These are phyloP conservation scores for Raffaelea albimanens DNA, from an alignment of 2,329 filamentous ascomycete species.

Conservation along the genomic window DNA sequence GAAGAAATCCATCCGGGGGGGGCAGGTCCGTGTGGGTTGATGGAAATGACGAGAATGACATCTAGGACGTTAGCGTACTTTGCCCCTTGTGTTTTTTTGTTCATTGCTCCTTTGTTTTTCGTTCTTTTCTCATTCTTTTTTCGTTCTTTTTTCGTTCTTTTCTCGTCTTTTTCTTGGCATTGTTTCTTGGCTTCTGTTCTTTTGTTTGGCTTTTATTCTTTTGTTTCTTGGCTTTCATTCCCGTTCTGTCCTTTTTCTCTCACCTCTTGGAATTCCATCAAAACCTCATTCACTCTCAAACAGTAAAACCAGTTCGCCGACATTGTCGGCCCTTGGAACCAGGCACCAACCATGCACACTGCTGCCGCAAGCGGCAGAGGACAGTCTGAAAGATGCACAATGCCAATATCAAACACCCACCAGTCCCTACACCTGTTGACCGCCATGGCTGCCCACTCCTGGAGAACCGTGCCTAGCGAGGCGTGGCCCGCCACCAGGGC, in stretches of 20 bases:
- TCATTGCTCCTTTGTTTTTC: slow-evolving; percentile 1
- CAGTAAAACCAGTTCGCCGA: neutral
- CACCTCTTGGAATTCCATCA: neutral
- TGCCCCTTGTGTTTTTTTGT: neutral
- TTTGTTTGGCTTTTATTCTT: too few species aligned
- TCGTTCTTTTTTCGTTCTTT: slow-evolving; percentile 8
- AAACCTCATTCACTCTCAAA: neutral
- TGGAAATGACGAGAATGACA: too few species aligned
- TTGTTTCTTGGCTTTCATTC: neutral
- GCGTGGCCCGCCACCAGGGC: neutral
- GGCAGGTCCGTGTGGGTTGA: too few species aligned
- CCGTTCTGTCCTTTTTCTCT: neutral
- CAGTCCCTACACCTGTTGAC: too few species aligned
- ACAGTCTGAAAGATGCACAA: too few species aligned
- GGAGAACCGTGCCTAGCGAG: too few species aligned
- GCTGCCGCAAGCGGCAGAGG: neutral
- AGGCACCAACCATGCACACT: neutral
- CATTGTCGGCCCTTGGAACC: too few species aligned
- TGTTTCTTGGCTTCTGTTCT: neutral
- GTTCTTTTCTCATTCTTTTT: neutral
- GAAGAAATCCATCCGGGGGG: too few species aligned
- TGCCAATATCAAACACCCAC: too few species aligned
- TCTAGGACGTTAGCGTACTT: neutral
- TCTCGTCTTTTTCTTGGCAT: neutral
- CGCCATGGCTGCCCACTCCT: too few species aligned